Evolutionary conservation across 2,329 filamentous ascomycete genomes (phyloP), one percentile per base, ranked within the genome.

Genomic region (Harringtonia aguacate): DNA sequence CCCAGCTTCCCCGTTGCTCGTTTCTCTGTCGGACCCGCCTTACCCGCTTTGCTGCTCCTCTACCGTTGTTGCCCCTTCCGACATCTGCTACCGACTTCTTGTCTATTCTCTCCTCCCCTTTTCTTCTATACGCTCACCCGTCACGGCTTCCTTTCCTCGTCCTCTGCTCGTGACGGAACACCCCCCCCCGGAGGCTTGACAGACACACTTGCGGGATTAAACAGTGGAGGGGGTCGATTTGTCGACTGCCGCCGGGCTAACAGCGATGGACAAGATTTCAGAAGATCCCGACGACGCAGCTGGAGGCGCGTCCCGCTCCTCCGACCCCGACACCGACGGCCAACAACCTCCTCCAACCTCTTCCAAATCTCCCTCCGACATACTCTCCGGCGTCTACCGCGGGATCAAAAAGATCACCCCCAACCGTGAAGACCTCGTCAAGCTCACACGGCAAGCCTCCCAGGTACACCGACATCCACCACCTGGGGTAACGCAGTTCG

Each of bases 321-420:
- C 68, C 52, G 69, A 72, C 47, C 63, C 65, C 46, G 64, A 69
- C 45, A 55, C 60, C 51, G 68, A 72, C 15, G 24, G 27, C 7
- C 14, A n/a, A 51, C 60, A 57, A 43, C 53, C 61, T 21, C 55
- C 61, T 50, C 55, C 53, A 52, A 48, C 55, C 55, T 34, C 44
- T 1, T 20, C 47, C 50, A 59, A 66, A 56, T 65, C 68, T 0
- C 53, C 67, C 20, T 64, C 70, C 48, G 70, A 75, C 43, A 58
- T 73, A 46, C 54, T 75, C 43, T 68, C 69, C 37, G 68, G 68
- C 51, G 68, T 73, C 51, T 72, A 73, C 54, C 69, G 70, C 50
- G 69, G 69, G 49, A 61, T 74, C 50, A 69, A 64, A 53, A 73
- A 66, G 52, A 63, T 69, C 36, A 63, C 69, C 8, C 64, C 63